Conservation (phyloP, 148 eudicot genomes). For the Cornus kousa region DNA sequence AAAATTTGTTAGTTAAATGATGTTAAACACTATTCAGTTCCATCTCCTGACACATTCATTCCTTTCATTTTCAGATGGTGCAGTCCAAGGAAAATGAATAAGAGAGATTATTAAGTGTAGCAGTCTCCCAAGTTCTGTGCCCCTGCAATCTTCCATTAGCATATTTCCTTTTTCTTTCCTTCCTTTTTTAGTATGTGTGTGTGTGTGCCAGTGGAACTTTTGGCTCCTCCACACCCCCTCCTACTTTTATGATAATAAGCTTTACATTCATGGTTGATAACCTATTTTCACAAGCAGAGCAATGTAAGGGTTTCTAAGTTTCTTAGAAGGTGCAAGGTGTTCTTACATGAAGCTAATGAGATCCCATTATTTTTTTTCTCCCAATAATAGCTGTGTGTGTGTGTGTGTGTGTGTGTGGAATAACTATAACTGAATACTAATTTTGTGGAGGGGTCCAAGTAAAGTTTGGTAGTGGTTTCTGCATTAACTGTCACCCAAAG, state of each 20-base stretch:
- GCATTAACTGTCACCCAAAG: slow-evolving; percentile 15
- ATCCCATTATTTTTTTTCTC: not conserved
- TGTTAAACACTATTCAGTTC: not conserved
- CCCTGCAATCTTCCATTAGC: slow-evolving; percentile 6
- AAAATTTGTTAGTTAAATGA: not conserved
- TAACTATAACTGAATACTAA: not conserved
- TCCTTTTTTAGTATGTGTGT: not conserved
- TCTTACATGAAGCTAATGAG: slow-evolving; percentile 20
- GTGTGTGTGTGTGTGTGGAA: not conserved
- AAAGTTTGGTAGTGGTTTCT: not conserved
- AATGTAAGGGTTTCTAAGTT: not conserved
- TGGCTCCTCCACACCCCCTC: no score
- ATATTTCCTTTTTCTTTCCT: not conserved
- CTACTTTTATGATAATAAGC: not conserved
- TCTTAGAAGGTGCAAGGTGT: slow-evolving; percentile 13
- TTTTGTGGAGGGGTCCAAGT: slow-evolving; percentile 7
- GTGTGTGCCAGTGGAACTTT: not conserved
- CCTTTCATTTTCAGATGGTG: slow-evolving; percentile 22
- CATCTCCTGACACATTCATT: slow-evolving; percentile 7
- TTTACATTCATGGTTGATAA: slow-evolving; percentile 9
- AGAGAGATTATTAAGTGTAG: not conserved
- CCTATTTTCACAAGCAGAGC: slow-evolving; percentile 5
- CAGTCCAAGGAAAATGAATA: slow-evolving; percentile 8
- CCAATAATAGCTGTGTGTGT: not conserved
- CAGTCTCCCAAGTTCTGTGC: not conserved